Percentiles rank a stretch among this genome's conserved stretches.
These are phyloP conservation scores for Sporisorium exsertum DNA, from an alignment of 1,284 basidiomycete species.

Conservation along the genomic window DNA sequence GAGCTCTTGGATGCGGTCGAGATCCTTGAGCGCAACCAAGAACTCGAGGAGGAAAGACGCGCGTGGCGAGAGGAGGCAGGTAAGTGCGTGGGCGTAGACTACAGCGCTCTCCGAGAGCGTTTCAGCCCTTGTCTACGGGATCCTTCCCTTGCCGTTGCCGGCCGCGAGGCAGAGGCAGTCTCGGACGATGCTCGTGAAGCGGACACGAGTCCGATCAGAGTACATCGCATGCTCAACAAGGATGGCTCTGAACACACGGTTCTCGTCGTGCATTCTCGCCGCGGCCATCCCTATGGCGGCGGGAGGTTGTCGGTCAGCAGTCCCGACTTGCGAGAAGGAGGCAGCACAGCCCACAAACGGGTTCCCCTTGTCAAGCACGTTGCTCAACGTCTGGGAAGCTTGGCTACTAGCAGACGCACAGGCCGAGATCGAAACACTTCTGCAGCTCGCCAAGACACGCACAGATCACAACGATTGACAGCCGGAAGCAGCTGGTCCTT, in stretches of 20 bases:
- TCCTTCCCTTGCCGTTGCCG: not conserved
- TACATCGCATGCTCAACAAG: slow-evolving; percentile 24
- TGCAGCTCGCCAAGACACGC: not conserved
- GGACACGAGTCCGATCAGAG: not conserved
- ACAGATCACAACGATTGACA: not conserved
- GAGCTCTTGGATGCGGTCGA: slow-evolving; percentile 19
- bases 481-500: not conserved
- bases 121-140: slow-evolving; percentile 23
- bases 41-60: slow-evolving; percentile 23
- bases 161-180: not conserved
- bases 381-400: slow-evolving; percentile 7
- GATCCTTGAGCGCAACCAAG: slow-evolving; percentile 16
- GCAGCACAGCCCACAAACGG: not conserved
- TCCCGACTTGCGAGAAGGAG: slow-evolving; percentile 7
- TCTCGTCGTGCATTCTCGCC: slow-evolving; percentile 14
- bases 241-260: slow-evolving; percentile 28
- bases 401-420: slow-evolving; percentile 1
- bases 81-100: slow-evolving; percentile 11
- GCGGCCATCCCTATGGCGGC: slow-evolving; percentile 2
- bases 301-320: slow-evolving; percentile 12
- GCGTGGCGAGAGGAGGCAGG: slow-evolving; percentile 30
- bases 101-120: slow-evolving; percentile 4
- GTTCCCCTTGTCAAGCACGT: not conserved
- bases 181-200: slow-evolving; percentile 1
- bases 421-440: too few relatives aligned